Percentiles rank a stretch among this genome's conserved stretches.
These are phyloP conservation scores for Daldinia vernicosa DNA, from an alignment of 495 filamentous ascomycete genomes.

Conservation along the genomic window DNA sequence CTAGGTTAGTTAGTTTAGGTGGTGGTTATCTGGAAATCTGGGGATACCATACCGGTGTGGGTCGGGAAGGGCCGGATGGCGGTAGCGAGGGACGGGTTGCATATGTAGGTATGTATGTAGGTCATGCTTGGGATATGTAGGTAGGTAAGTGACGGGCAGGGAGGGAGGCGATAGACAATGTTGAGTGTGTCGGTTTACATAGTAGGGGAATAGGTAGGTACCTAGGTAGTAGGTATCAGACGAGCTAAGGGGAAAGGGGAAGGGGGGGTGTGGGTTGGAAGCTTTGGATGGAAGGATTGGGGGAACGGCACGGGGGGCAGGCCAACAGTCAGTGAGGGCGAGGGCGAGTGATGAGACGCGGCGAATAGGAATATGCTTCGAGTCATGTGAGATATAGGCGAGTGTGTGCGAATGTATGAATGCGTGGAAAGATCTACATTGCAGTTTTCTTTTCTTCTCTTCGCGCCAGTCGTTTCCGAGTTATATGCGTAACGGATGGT, in stretches of 20 bases:
- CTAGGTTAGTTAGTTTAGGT: background rate
- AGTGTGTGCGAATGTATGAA: background rate
- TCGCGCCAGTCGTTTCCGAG: slow-evolving; percentile 15
- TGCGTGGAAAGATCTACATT: slow-evolving; percentile 16
- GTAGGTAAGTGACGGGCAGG: background rate
- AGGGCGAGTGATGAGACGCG: background rate
- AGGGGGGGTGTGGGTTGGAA: background rate
- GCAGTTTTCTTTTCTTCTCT: background rate
- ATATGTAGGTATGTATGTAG: background rate
- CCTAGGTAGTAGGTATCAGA: background rate
- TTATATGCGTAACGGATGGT: background rate
- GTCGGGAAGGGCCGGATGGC: background rate
- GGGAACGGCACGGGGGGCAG: background rate
- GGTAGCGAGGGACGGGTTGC: background rate
- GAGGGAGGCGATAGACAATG: background rate
- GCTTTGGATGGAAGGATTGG: slow-evolving; percentile 4
- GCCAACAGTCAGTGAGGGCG: background rate
- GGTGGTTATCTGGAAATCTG: background rate
- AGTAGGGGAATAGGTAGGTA: background rate
- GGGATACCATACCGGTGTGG: background rate
- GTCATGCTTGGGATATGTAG: background rate
- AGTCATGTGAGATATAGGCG: slow-evolving; percentile 2
- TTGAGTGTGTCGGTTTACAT: background rate
- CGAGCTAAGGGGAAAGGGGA: background rate
- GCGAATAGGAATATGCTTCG: background rate